phyloP scores from a whole-genome alignment of 1,284 basidiomycete species.

The Hymenochaete sp. region DNA sequence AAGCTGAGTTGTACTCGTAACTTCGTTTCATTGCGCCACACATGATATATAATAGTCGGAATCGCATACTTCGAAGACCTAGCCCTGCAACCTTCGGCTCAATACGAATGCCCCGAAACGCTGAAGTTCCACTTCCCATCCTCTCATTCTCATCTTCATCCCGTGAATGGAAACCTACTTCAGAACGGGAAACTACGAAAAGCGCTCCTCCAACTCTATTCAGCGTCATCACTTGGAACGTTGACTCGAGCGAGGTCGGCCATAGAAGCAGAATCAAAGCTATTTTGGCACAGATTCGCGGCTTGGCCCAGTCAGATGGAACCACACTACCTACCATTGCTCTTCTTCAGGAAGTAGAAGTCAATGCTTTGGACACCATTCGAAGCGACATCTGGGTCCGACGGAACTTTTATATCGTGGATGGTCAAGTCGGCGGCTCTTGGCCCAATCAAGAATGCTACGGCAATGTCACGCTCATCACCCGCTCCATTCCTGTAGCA shows the following conservation, averaged over 20 bases:
- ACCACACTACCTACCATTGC: conserved; percentile 52
- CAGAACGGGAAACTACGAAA: background rate
- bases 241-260: conserved; percentile 45
- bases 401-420: conserved; percentile 49
- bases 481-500: conserved; percentile 42
- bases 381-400: conserved; percentile 52
- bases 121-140: conserved; percentile 4
- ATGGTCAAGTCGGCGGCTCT: conserved; percentile 36
- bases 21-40: no score
- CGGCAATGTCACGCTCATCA: conserved; percentile 58
- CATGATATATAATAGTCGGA: no score
- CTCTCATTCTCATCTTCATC: conserved; percentile 7
- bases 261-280: conserved; percentile 43
- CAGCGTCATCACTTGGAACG: conserved; percentile 58
- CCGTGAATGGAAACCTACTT: conserved; percentile 5
- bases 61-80: background rate
- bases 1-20: no score
- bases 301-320: conserved; percentile 39
- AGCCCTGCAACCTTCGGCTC: background rate
- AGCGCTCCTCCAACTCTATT: conserved; percentile 31
- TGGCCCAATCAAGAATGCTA: conserved; percentile 44
- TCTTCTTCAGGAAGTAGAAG: conserved; percentile 56
- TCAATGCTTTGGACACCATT: conserved; percentile 35
- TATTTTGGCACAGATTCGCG: conserved; percentile 32
- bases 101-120: background rate